Percentiles rank a stretch among this genome's conserved stretches.
These are phyloP conservation scores for Pseudofabraea citricarpa DNA, from an alignment of 2,329 filamentous ascomycete species.

Conservation along the genomic window DNA sequence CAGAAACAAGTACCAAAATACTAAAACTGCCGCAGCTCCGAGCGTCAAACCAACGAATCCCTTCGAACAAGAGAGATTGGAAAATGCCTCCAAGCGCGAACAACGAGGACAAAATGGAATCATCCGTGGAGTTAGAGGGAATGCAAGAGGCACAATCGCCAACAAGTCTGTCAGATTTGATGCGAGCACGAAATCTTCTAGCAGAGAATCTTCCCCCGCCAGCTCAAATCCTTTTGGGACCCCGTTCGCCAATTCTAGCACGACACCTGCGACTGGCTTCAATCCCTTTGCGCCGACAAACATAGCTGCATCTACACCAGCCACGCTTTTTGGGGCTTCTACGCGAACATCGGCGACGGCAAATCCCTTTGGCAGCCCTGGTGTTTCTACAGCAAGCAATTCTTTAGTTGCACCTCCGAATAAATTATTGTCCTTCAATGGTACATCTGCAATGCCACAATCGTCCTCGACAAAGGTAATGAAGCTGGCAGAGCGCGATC, in stretches of 20 bases:
- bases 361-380: conserved; percentile 7
- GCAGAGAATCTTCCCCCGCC: conserved; percentile 6
- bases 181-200: conserved; percentile 3
- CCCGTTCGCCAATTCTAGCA: too few relatives aligned
- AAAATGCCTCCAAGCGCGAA: conserved; percentile 28
- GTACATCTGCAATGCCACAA: too few relatives aligned
- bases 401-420: too few relatives aligned
- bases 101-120: conserved; percentile 17
- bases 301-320: conserved; percentile 1
- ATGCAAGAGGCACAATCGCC: conserved; percentile 8
- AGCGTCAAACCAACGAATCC: conserved; percentile 12
- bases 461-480: too few relatives aligned
- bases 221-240: conserved; percentile 14
- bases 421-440: too few relatives aligned
- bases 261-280: conserved; percentile 1
- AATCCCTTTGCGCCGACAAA: conserved; percentile 10
- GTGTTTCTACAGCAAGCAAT: too few relatives aligned
- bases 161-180: conserved; percentile 24
- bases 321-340: conserved; percentile 13
- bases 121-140: conserved; percentile 15
- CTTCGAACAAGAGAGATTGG: conserved; percentile 25
- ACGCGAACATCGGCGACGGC: not conserved
- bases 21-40: conserved; percentile 9
- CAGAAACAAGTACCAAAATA: conserved; percentile 12
- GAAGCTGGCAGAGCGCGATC: too few relatives aligned